These are phyloP conservation scores for Pythium aphanidermatum DNA, from an alignment of 352 stramenopile species.

Conservation along the genomic window DNA sequence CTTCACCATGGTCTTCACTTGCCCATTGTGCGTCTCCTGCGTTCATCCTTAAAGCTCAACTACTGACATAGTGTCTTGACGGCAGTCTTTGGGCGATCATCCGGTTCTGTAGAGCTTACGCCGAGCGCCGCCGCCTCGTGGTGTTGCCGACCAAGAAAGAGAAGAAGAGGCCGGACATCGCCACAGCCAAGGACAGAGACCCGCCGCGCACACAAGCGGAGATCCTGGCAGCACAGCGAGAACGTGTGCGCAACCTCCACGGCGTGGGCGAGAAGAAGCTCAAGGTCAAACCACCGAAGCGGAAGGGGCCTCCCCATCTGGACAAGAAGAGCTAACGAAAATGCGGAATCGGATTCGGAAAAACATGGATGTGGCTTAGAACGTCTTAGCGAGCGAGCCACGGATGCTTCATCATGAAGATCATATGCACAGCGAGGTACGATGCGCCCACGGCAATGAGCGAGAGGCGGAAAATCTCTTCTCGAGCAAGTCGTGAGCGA, in stretches of 20 bases:
- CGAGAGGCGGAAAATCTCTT: constrained; percentile 43
- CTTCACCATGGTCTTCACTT: constrained; percentile 82
- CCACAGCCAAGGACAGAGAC: constrained; percentile 45
- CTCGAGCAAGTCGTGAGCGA: constrained; percentile 20
- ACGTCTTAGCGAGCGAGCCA: too few species aligned
- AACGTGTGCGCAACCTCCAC: constrained; percentile 54
- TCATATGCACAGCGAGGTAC: constrained; percentile 41
- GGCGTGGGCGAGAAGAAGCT: constrained; percentile 61
- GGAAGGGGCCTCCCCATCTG: constrained; percentile 46
- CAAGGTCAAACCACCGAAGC: constrained; percentile 58
- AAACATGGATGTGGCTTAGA: too few species aligned
- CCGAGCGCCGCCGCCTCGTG: constrained; percentile 39
- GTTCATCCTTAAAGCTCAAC: neutral
- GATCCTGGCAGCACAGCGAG: constrained; percentile 72
- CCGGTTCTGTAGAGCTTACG: constrained; percentile 59
- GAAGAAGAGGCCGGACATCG: constrained; percentile 79
- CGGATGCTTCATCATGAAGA: constrained; percentile 54
- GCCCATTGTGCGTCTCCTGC: constrained; percentile 42
- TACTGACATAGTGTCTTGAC: neutral
- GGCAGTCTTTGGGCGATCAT: constrained; percentile 73
- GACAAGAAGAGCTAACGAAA: too few species aligned
- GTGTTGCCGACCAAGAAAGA: constrained; percentile 56
- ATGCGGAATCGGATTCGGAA: too few species aligned
- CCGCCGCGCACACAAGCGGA: constrained; percentile 66
- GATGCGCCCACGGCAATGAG: constrained; percentile 38